Conservation (phyloP, 2,329 filamentous ascomycete genomes). For the Furcasterigmium sp. region DNA sequence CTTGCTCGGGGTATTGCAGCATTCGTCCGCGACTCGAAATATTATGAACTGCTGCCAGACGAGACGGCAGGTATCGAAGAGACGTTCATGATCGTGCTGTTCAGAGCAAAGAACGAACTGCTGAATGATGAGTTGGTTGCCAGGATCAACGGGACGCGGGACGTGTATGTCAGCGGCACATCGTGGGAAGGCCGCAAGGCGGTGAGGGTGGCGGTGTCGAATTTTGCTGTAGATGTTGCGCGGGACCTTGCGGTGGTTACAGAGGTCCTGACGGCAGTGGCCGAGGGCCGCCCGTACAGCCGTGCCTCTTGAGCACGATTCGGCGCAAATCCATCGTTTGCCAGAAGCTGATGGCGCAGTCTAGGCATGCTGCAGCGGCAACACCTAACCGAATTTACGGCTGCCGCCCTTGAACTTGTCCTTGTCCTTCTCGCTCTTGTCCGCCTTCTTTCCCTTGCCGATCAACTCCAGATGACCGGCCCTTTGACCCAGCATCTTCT, state of each 20-base stretch:
- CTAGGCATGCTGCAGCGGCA: too few relatives aligned
- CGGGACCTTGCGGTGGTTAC: constrained; percentile 62
- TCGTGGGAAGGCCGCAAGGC: constrained; percentile 70
- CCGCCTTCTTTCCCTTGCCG: constrained; percentile 46
- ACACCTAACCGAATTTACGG: constrained; percentile 51
- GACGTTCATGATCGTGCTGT: constrained; percentile 64
- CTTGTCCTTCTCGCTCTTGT: constrained; percentile 29
- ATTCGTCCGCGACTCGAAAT: constrained; percentile 54
- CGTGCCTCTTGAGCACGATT: background rate
- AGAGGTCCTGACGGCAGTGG: constrained; percentile 52
- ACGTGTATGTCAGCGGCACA: constrained; percentile 80
- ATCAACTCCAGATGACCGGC: constrained; percentile 57
- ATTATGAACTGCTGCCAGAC: constrained; percentile 63
- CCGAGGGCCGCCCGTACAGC: constrained; percentile 16
- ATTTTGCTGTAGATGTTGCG: constrained; percentile 70
- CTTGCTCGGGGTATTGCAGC: constrained; percentile 64
- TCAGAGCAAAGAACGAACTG: constrained; percentile 58
- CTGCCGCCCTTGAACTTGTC: constrained; percentile 37
- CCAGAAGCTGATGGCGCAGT: too few relatives aligned
- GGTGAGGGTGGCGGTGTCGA: constrained; percentile 79
- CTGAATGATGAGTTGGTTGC: constrained; percentile 64
- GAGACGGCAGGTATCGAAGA: constrained; percentile 35
- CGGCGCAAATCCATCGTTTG: too few relatives aligned
- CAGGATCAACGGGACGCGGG: constrained; percentile 66
- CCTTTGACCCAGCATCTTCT: constrained; percentile 52